A percentile compares a stretch with the other conserved stretches of the same genome.
These are phyloP conservation scores for Chrysoporthe austroafricana DNA, from an alignment of 2,329 filamentous ascomycete species.

Conservation along the genomic window DNA sequence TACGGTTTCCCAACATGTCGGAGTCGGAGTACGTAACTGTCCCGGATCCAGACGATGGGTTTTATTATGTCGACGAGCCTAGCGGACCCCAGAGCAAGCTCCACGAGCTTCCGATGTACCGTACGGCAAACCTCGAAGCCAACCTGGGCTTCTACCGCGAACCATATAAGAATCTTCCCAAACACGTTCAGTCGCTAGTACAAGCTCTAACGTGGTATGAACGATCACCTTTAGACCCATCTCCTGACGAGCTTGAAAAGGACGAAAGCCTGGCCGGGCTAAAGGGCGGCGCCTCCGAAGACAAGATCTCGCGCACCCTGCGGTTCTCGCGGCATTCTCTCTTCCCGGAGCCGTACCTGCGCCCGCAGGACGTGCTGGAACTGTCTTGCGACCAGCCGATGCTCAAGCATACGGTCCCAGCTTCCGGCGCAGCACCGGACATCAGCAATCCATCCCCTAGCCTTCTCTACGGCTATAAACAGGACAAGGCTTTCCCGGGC, in stretches of 20 bases:
- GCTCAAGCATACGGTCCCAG: background rate
- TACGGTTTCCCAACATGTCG: no score
- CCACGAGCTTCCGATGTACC: background rate
- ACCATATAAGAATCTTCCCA: background rate
- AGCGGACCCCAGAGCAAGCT: no score
- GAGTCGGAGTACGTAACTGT: no score
- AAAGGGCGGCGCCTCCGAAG: background rate
- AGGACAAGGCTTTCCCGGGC: background rate
- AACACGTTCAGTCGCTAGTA: background rate
- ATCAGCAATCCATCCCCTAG: background rate
- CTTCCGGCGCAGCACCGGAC: background rate
- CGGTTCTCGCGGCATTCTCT: background rate
- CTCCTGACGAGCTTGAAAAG: background rate
- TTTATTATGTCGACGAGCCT: no score
- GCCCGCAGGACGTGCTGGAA: background rate
- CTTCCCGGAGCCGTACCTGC: background rate
- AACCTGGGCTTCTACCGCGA: background rate
- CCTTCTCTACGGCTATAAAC: background rate
- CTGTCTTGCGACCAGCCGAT: background rate
- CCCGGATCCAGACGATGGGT: no score
- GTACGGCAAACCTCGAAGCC: background rate
- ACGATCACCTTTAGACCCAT: background rate
- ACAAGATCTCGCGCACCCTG: background rate
- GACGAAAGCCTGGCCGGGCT: background rate
- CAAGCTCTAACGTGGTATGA: background rate